phyloP scores from a whole-genome alignment of 1,284 basidiomycete genomes.

The Laetiporus sulphureus region DNA sequence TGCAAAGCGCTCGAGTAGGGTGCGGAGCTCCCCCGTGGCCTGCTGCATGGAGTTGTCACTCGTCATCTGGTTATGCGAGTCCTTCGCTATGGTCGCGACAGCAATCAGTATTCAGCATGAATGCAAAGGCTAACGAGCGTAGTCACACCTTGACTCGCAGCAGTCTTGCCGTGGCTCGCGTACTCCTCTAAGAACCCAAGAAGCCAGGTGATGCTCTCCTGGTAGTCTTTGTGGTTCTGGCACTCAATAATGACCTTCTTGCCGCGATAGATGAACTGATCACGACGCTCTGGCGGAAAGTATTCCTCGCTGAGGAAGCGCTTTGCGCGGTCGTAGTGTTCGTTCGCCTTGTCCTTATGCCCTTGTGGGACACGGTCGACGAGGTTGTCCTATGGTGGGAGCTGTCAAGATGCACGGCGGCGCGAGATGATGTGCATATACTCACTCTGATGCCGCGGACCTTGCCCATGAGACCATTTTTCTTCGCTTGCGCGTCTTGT shows the following conservation, averaged over 20 bases:
- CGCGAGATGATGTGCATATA: constrained; percentile 4
- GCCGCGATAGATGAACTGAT: constrained; percentile 74
- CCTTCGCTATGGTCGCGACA: constrained; percentile 21
- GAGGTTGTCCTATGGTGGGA: constrained; percentile 41
- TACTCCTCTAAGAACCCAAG: constrained; percentile 73
- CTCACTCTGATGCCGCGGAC: constrained; percentile 33
- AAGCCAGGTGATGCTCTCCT: constrained; percentile 76
- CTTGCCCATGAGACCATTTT: constrained; percentile 41
- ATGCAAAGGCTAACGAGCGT: no score
- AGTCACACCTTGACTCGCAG: constrained; percentile 31
- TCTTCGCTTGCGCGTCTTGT: constrained; percentile 43
- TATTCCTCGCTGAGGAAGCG: constrained; percentile 73
- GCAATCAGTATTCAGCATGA: no score
- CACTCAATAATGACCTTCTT: constrained; percentile 82
- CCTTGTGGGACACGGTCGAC: constrained; percentile 50
- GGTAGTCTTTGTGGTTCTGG: constrained; percentile 90
- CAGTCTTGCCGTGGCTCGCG: constrained; percentile 52
- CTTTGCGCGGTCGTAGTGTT: constrained; percentile 47
- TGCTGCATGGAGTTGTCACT: constrained; percentile 48
- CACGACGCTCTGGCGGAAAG: constrained; percentile 83
- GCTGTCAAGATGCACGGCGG: no score
- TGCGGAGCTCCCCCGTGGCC: constrained; percentile 65
- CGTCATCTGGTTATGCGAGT: constrained; percentile 25
- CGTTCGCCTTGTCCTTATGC: constrained; percentile 50
- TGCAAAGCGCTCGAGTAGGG: constrained; percentile 88